These are phyloP conservation scores for Staphylotrichum longicolle DNA, from an alignment of 495 filamentous ascomycete genomes.

Conservation along the genomic window DNA sequence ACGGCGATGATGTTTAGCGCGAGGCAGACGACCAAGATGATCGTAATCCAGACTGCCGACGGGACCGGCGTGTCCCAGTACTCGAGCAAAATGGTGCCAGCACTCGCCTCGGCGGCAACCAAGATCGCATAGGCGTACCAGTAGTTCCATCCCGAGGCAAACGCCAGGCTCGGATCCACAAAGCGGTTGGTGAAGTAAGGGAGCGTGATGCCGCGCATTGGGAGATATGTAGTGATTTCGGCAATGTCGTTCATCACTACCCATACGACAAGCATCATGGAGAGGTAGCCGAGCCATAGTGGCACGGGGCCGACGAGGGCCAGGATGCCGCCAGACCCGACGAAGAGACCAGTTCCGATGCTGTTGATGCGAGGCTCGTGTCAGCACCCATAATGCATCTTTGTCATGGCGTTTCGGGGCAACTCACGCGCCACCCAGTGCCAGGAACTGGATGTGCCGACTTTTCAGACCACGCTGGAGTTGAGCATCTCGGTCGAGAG, in stretches of 20 bases:
- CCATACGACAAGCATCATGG: conserved; percentile 45
- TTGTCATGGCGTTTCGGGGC: no score
- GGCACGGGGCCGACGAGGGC: conserved; percentile 48
- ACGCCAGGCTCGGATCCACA: conserved; percentile 72
- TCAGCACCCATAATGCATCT: no score
- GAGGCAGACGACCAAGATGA: conserved; percentile 47
- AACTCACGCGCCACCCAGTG: conserved; percentile 58
- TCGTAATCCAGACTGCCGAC: conserved; percentile 59
- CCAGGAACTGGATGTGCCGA: conserved; percentile 70
- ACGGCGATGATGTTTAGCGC: conserved; percentile 50
- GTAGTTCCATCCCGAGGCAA: conserved; percentile 79
- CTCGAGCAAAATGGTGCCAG: conserved; percentile 52
- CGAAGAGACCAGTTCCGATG: conserved; percentile 64
- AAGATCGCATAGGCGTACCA: conserved; percentile 53
- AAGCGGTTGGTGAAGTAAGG: conserved; percentile 69
- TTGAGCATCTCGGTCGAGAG: conserved; percentile 32
- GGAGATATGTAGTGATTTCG: conserved; percentile 61
- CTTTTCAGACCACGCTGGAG: conserved; percentile 62
- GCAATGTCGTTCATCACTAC: conserved; percentile 48
- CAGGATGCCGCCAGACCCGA: conserved; percentile 51
- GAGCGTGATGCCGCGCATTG: conserved; percentile 55
- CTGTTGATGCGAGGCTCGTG: conserved; percentile 15
- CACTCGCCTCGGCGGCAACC: conserved; percentile 49
- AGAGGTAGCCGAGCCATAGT: conserved; percentile 54
- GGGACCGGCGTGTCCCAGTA: conserved; percentile 55